Evolutionary conservation across 2,329 filamentous ascomycete genomes (phyloP), one percentile per base, ranked within the genome.

Genomic region (Myotisia sp.): DNA sequence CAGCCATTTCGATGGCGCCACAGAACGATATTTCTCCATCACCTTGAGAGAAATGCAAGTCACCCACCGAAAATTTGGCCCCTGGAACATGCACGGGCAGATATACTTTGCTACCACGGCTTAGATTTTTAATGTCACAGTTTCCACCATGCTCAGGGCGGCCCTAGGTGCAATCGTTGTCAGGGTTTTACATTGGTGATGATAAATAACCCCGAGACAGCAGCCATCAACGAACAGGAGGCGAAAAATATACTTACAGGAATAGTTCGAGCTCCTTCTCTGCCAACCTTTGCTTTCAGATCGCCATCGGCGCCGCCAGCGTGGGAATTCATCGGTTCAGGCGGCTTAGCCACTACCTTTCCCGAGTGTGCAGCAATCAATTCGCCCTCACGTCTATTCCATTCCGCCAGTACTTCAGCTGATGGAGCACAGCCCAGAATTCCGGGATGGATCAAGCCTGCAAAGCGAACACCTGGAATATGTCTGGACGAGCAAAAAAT

Each of bases 1-100:
- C 85, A 0, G 85, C 83, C 81, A 94, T 94, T 56, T 94, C 86
- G 47, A 93, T 94, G 4, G 85, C 86, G 13, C 79, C 79, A 43
- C 79, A 85, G 52, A 85, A 94, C 2, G 76, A 83, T 39, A 93
- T 92, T 53, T 93, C 85, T 5, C 85, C 85, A 50, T 93, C 85
- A 6, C 85, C 85, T 58, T 92, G 80, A 3, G 74, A 77, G 56
- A 90, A 92, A 56, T 92, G 84, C 22, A 92, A 59, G 52, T 93
- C 86, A 8, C 86, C 86, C 0, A 93, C 86, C 27, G 73, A 80
- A 58, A 93, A 93, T 51, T 92, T 92, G 28, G 85, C 86, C 0
- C 86, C 86, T 0, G 68, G 59, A 3, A 94, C 82, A 48, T 92
- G 85, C 0, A 94, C 79, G 0, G 86, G 86, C 1, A 93, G 68